Evolutionary conservation across 106 monocot genomes (phyloP).

Genomic region (Apostasia shenzhenica): DNA sequence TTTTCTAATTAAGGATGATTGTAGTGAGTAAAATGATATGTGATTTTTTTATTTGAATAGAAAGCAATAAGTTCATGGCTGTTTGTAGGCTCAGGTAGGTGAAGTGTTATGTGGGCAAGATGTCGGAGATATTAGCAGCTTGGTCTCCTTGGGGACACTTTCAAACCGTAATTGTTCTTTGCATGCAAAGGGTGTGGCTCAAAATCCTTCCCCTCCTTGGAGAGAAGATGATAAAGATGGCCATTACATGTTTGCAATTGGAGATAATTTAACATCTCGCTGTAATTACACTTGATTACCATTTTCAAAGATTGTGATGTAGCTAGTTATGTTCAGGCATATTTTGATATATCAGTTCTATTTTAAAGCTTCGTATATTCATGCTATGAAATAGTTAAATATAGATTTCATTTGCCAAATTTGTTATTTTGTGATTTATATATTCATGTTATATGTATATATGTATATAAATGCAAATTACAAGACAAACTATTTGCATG

Average conservation of each 20-base stretch:
- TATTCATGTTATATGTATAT: background rate
- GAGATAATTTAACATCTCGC: conserved; percentile 93
- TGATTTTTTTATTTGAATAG: conserved; percentile 16
- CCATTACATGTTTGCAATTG: conserved; percentile 87
- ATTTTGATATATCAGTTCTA: background rate
- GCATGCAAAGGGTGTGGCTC: conserved; percentile 44
- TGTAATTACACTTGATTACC: conserved; percentile 74
- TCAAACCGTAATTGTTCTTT: conserved; percentile 37
- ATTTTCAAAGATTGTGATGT: conserved; percentile 3
- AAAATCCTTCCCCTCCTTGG: conserved; percentile 78
- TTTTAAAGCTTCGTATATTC: background rate
- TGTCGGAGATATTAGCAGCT: conserved; percentile 60
- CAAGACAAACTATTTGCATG: no score
- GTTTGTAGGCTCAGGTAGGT: conserved; percentile 79
- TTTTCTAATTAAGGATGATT: background rate
- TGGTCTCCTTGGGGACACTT: conserved; percentile 31
- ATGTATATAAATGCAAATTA: background rate
- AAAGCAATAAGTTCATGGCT: conserved; percentile 55
- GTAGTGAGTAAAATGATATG: background rate
- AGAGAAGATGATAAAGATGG: conserved; percentile 98
- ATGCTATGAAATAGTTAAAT: background rate
- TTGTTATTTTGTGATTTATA: background rate
- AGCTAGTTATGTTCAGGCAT: background rate
- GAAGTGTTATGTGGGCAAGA: conserved; percentile 71
- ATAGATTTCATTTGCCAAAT: background rate